These are phyloP conservation scores for Fusarium algeriense DNA, from an alignment of 2,329 filamentous ascomycete genomes.

Conservation along the genomic window DNA sequence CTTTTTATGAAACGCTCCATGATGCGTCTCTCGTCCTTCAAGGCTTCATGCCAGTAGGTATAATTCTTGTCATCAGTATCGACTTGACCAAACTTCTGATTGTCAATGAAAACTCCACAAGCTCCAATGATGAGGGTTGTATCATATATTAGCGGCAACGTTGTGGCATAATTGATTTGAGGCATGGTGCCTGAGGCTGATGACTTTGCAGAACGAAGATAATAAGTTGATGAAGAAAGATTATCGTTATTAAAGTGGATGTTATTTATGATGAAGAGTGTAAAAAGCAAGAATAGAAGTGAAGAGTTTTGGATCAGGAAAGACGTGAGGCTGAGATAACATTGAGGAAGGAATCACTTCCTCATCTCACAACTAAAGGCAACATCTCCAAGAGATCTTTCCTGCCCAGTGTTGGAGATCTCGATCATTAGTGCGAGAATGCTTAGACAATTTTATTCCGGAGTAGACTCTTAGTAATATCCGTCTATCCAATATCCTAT, in stretches of 20 bases:
- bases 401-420: too few relatives aligned
- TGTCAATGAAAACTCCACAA: neutral
- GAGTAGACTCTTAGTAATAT: too few relatives aligned
- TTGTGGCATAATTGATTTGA: neutral
- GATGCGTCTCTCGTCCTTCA: neutral
- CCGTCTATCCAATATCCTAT: too few relatives aligned
- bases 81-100: fast-evolving
- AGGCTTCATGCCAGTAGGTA: neutral
- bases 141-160: neutral
- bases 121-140: neutral
- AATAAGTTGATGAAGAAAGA: neutral
- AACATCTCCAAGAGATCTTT: neutral
- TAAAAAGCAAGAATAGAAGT: neutral
- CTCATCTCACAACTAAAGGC: neutral
- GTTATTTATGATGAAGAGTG: neutral
- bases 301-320: neutral
- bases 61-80: too few relatives aligned
- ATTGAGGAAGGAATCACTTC: neutral
- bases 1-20: neutral
- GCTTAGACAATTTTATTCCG: too few relatives aligned
- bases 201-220: neutral
- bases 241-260: neutral
- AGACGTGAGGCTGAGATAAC: neutral
- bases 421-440: too few relatives aligned
- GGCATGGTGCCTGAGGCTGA: neutral